Base-by-base conservation (phyloP, 2,329 filamentous ascomycete genomes). In the Clathrospora elynae region DNA sequence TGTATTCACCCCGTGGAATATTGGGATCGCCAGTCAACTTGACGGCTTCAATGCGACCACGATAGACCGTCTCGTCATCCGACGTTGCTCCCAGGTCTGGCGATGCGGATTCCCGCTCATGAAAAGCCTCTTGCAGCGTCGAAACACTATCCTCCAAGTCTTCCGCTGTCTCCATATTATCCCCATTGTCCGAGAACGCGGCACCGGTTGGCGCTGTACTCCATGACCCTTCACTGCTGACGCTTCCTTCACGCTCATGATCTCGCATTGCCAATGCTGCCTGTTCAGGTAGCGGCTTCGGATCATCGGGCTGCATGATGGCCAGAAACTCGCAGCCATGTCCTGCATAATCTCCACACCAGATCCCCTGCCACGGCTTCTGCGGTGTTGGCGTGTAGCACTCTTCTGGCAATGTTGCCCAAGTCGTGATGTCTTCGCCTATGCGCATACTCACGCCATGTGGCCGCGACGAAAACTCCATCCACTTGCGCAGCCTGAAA, bases 11-110 rank as follows among this genome's bases (percentile, higher is more conserved):
- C 6, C 91, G 80, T 0, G 92, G 92, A 10, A 97, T 84, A 55
- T 96, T 95, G 0, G 86, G 83, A 61, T 99, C 92, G 1, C 92
- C 92, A 0, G 92, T 97, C 22, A 99, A 74, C 67, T 97, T 97
- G 62, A 96, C 84, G 0, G 87, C 92, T 66, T 91, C 84, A 3
- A 97, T 69, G 2, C 83, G 77, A 4, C 90, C 89, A 9, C 75
- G 76, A 53, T 87, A 83, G 1, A 82, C 73, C 10, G 40, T 43
- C 5, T 64, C 53, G 17, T 62, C 53, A 3, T 64, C 35, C 1
- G 38, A 23, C 2, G 11, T n/a, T 2, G 10, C 24, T 2, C 20
- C 11, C 5, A 46, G 14, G 2, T 30, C 10, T 7, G 30, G 3
- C 10, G 41, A 18, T 6, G 25, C 34, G 2, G 40, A 29, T 0